Evolutionary conservation across 805 yeast species (phyloP), one percentile per base, ranked within the genome.

Genomic region (Wickerhamiella bombiphila): DNA sequence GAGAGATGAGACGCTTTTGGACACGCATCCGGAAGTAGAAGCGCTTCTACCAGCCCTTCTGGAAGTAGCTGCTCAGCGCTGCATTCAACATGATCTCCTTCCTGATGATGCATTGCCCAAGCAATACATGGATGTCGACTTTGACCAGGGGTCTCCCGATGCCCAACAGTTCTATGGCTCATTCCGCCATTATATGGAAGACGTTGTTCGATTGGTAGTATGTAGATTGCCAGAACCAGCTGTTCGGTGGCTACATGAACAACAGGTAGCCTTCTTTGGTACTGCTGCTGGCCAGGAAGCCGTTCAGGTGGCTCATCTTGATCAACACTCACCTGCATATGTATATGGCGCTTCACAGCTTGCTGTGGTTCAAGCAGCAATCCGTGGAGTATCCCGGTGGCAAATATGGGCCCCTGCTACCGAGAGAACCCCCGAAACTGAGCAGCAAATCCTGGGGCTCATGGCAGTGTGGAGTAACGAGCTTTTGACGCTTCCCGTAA

Each of bases 301-400:
- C 26, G 61, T 82, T 32, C 66, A 64, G 29, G 66, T 66, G 37
- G 38, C 41, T 17, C 46, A 45, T 21, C 31, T 38, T 8, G 34
- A 38, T 21, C 43, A 42, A 18, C 25, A 22, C 8, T 43, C 78
- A 42, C 79, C 94, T 0, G 49, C 55, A 3, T 80, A 72, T 52
- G 68, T 79, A 31, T 69, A 74, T 42, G 91, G 93, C 0, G 69
- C 76, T 37, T 72, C 93, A 0, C 95, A 85, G 54, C 74, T 91
- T 43, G 76, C 75, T 52, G 73, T 85, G 19, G 81, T 85, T 20
- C 97, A 88, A 57, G 78, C 94, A 25, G 78, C 93, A 47, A 72
- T 91, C 24, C 70, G 94, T 42, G 98, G 97, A 26, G 77, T 93
- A 18, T 76, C 91, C 9, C 71, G 99, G 53, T 93, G 99, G 98